Evolutionary conservation across 2,329 filamentous ascomycete species (phyloP).

Genomic region (Nigrospora osmanthi): DNA sequence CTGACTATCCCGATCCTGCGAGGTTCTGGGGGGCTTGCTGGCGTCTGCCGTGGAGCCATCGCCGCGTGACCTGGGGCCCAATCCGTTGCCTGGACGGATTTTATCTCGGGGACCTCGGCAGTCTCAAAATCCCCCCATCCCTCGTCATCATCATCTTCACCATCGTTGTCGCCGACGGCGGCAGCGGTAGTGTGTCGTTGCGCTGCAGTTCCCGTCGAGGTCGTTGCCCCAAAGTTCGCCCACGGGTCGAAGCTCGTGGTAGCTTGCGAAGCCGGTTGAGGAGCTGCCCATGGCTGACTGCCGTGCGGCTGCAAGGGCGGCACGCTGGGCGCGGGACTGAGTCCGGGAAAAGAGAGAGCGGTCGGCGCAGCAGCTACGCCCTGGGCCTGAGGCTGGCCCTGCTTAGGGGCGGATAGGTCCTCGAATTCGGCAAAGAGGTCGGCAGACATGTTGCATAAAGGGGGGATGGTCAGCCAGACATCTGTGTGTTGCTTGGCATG

Average conservation of each 20-base stretch:
- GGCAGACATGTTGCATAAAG: constrained; percentile 44
- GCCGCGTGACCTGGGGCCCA: not conserved
- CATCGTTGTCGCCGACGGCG: constrained; percentile 19
- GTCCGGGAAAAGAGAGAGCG: no score
- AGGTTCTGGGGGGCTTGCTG: constrained; percentile 4
- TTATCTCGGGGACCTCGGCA: constrained; percentile 27
- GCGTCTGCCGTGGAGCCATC: not conserved
- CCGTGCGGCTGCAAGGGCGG: constrained; percentile 4
- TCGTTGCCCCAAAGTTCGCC: not conserved
- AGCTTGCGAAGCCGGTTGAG: constrained; percentile 13
- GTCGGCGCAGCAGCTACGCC: no score
- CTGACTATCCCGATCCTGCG: constrained; percentile 27
- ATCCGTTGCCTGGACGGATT: not conserved
- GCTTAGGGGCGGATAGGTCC: constrained; percentile 8
- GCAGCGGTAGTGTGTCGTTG: not conserved
- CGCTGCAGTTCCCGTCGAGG: not conserved
- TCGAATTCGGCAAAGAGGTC: constrained; percentile 60
- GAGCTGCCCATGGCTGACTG: constrained; percentile 22
- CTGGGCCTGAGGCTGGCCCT: no score
- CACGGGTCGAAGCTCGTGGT: constrained; percentile 1
- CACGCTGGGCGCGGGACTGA: no score
- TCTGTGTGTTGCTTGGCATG: no score
- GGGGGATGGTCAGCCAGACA: no score
- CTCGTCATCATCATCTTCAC: constrained; percentile 55
- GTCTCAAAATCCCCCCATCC: constrained; percentile 63